Conservation (phyloP, 208 protist genomes). For the Porcisia hertigi region DNA sequence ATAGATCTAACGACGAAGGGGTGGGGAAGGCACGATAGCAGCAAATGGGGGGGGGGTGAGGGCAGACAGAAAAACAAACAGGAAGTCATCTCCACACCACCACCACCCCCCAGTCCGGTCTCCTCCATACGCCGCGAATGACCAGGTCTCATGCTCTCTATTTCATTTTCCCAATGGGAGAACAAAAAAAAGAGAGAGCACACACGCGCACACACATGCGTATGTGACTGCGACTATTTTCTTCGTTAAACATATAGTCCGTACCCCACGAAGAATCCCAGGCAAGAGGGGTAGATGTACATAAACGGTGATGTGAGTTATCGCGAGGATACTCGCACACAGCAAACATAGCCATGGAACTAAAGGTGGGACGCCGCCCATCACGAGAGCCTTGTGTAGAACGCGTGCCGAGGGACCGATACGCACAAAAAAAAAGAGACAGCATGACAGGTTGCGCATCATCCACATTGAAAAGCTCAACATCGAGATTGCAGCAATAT, state of each 20-base stretch:
- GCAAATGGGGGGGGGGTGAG: not conserved
- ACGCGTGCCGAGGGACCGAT: not conserved
- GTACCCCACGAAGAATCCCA: not conserved
- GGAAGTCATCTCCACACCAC: not conserved
- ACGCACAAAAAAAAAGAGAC: not conserved
- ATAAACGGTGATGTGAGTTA: no score
- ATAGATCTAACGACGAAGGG: not conserved
- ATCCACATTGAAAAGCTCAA: not conserved
- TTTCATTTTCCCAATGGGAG: not conserved
- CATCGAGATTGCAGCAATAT: not conserved
- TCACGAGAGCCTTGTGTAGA: not conserved
- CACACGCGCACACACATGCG: not conserved
- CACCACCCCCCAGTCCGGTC: not conserved
- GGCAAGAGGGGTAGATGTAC: not conserved
- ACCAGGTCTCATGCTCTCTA: not conserved
- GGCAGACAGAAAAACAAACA: not conserved
- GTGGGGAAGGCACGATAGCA: no score
- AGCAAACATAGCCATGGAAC: not conserved
- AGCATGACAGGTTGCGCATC: not conserved
- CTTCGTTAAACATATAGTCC: not conserved
- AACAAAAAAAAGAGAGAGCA: not conserved
- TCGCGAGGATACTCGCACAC: not conserved
- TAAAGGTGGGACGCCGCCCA: not conserved
- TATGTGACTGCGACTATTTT: not conserved
- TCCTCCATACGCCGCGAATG: not conserved